Evolutionary conservation across 768 basidiomycete species (phyloP), one percentile per base, ranked within the genome.

Genomic region (Lentinus brumalis): DNA sequence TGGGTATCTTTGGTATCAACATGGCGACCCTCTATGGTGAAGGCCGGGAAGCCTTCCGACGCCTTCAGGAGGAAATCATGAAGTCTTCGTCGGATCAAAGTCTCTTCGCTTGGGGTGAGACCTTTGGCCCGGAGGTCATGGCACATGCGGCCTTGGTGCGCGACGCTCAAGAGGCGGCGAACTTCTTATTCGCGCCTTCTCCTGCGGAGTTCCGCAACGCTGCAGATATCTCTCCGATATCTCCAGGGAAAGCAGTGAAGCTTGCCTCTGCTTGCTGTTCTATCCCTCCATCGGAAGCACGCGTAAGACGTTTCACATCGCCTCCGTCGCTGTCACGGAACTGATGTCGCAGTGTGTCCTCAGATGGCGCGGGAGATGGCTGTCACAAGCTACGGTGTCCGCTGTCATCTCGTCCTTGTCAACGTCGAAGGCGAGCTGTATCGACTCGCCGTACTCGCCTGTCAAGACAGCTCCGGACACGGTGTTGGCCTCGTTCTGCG

Each of bases 1-100:
- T 55, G 51, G 53, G 53, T 29, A 26, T 60, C 21, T 59, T 59
- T 35, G 51, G 38, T 12, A 38, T 59, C 32, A 46, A 53, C 47
- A 60, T 60, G 59, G 45, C 52, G 3, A 55, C 40, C 18, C 16
- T 60, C n/a, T 60, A 60, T 30, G 53, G 59, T 12, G 59, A 60
- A 31, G 46, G 53, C 3, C 31, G 45, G n/a, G 35, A 55, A 32
- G 52, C 59, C 5, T 59, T 53, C 30, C 52, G 26, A 8, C 58
- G 46, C 35, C 53, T 60, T 29, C 59, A 55, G 31, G 45, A 50
- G 14, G 59, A 60, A 45, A 60, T 60, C 30, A 46, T 53, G 12
- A 49, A 29, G 30, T 45, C 29, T 18, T 42, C 47, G 38, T n/a
- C 35, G n/a, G 53, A 60, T 35, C 39, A 39, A 5, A 60, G 38